Evolutionary conservation across 1,284 basidiomycete species (phyloP).

Genomic region (Tylopilus sp.): DNA sequence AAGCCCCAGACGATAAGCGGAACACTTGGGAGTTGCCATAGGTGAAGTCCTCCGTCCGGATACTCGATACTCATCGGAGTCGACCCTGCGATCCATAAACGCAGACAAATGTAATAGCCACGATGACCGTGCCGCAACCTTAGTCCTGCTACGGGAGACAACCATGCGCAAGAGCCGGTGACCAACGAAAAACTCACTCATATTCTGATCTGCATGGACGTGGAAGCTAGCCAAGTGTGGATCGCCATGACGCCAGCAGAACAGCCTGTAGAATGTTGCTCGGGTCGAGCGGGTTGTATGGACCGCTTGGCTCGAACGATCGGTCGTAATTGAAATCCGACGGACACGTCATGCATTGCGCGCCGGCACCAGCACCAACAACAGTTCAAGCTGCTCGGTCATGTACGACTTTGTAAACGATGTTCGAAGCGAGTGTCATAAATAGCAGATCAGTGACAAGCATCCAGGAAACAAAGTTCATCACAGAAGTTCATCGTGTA

Average conservation of each 20-base stretch:
- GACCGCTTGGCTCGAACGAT: background rate
- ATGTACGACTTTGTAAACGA: background rate
- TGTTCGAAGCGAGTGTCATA: background rate
- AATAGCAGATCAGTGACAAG: constrained; percentile 3
- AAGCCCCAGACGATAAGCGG: background rate
- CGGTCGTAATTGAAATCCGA: background rate
- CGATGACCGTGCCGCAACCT: background rate
- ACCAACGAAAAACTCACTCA: no score
- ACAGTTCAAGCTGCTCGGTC: background rate
- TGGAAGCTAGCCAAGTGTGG: background rate
- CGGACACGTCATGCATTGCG: background rate
- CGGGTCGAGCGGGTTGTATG: no score
- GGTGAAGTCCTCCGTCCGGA: constrained; percentile 7
- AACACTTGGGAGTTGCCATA: constrained; percentile 3
- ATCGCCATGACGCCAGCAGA: background rate
- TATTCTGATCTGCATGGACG: no score
- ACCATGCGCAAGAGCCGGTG: background rate
- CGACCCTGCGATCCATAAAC: constrained; percentile 4
- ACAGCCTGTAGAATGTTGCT: no score
- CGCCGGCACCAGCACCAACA: background rate
- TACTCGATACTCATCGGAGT: background rate
- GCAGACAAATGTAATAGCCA: background rate
- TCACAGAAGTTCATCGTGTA: constrained; percentile 73
- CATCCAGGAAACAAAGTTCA: background rate
- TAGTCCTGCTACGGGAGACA: background rate